Conservation (phyloP, 2,329 filamentous ascomycete genomes). For the Parafenestella ontariensis region DNA sequence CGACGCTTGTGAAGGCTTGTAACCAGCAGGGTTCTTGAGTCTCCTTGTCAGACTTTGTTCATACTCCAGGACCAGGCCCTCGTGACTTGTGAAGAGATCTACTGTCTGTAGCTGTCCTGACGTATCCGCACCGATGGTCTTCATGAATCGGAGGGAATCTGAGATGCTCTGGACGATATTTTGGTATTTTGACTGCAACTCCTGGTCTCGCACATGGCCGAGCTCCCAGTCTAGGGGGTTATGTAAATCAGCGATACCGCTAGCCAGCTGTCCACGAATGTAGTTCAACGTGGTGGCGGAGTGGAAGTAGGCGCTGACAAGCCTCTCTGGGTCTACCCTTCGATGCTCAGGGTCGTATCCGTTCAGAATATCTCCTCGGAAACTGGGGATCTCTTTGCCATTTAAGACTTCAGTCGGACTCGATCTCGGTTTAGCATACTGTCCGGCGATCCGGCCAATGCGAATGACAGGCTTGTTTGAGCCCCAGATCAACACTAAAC, state of each 20-base stretch:
- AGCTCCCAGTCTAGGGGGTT: slow-evolving; percentile 94
- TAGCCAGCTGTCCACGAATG: slow-evolving; percentile 80
- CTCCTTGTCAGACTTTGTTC: slow-evolving; percentile 85
- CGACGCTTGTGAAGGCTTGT: slow-evolving; percentile 35
- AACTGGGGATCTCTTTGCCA: slow-evolving; percentile 83
- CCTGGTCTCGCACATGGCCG: slow-evolving; percentile 85
- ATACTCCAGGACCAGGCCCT: slow-evolving; percentile 92
- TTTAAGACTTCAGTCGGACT: slow-evolving; percentile 84
- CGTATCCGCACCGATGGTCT: slow-evolving; percentile 88
- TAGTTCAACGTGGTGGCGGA: slow-evolving; percentile 96
- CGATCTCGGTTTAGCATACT: slow-evolving; percentile 95
- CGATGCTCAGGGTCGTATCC: slow-evolving; percentile 80
- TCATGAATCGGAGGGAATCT: slow-evolving; percentile 92
- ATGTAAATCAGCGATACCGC: slow-evolving; percentile 92
- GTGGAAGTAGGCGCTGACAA: slow-evolving; percentile 94
- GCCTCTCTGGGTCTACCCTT: slow-evolving; percentile 78
- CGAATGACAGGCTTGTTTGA: slow-evolving; percentile 82
- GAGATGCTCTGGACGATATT: slow-evolving; percentile 84
- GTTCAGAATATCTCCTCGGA: slow-evolving; percentile 95
- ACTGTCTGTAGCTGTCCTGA: slow-evolving; percentile 86
- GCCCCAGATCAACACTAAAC: slow-evolving; percentile 91
- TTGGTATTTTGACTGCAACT: slow-evolving; percentile 84
- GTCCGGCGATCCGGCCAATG: slow-evolving; percentile 94
- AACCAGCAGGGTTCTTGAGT: slow-evolving; percentile 68
- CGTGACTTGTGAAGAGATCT: slow-evolving; percentile 94